Percentiles rank a stretch among this genome's conserved stretches.
Conservation (phyloP, 495 filamentous ascomycete species). For the Lophiotrema nucula region DNA sequence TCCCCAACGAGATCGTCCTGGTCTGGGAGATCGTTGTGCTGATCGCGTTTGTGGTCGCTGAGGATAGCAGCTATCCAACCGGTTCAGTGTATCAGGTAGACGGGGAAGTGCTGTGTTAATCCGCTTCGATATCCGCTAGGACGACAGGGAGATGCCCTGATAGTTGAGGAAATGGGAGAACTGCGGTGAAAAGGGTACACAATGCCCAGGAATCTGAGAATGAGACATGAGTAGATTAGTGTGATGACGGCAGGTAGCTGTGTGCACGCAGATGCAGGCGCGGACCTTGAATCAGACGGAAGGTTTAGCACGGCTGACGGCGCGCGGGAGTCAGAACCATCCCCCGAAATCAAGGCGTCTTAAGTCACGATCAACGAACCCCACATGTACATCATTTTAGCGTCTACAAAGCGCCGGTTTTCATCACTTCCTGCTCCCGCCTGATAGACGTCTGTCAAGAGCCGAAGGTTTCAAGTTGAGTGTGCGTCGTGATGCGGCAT, state of each 20-base stretch:
- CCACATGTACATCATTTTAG: slow-evolving; percentile 14
- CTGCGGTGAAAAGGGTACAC: too few relatives aligned
- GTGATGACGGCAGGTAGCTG: neutral
- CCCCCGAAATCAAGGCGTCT: neutral
- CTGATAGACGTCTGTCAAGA: neutral
- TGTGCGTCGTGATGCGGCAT: too few relatives aligned
- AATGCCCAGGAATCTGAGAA: too few relatives aligned
- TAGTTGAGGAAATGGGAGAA: too few relatives aligned
- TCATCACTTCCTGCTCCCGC: neutral
- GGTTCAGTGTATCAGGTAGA: slow-evolving; percentile 26
- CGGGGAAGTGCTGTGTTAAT: slow-evolving; percentile 16
- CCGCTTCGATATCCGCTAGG: neutral
- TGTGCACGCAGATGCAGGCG: neutral
- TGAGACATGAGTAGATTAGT: too few relatives aligned
- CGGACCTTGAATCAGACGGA: neutral
- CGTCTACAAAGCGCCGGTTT: neutral
- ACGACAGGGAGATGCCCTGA: neutral
- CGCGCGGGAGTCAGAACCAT: neutral
- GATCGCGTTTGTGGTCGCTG: slow-evolving; percentile 18
- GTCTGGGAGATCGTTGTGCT: slow-evolving; percentile 29
- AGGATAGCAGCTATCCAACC: slow-evolving; percentile 25
- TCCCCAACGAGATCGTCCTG: slow-evolving; percentile 16
- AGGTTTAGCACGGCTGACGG: neutral
- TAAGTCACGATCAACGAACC: neutral
- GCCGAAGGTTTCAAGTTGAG: too few relatives aligned